Base-by-base conservation (phyloP, 2,329 filamentous ascomycete species). In the Xylariales sp. region DNA sequence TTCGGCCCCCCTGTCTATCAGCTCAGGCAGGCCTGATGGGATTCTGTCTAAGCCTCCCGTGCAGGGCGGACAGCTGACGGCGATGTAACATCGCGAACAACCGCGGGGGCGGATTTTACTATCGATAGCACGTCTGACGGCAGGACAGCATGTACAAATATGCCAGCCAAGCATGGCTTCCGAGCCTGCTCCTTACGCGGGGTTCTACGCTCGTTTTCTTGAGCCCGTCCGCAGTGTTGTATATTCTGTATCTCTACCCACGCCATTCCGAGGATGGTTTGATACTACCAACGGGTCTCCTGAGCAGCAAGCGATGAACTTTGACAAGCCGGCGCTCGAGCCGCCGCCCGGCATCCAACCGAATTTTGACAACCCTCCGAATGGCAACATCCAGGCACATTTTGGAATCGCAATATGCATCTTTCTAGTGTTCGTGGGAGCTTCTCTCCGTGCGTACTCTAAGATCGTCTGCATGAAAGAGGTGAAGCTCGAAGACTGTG, bases 301-400 rank as follows among this genome's bases (percentile, higher is more conserved):
- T 36, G 62, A 58, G 48, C 56, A 71, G 32, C 46, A 69, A 59
- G 53, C 61, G 14, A 50, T 60, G 34, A 50, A 67, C 34, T 64
- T 61, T 41, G 57, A 74, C 41, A 66, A 46, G 2, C 72, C 73
- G 28, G 72, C 74, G 12, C 71, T 73, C 12, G 12, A 54, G 18
- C 74, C 73, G 5, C 74, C 74, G 41, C 60, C 65, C 4, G 67
- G 61, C 56, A 43, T 71, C 23, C 56, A 65, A 23, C 61, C 74
- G 9, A 71, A 73, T 52, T 74, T 75, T 34, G 71, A 71, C 9
- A 58, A 71, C 56, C 72, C 69, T 36, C 67, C 69, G 1, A 75
- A 74, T 14, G 64, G 60, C 39, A 74, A 73, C 23, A 10, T 62
- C 28, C 59, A 70, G 45, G 48, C 67, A 7, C 53, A 65, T 45